These are phyloP conservation scores for Termitomyces sp. DNA, from an alignment of 768 basidiomycete genomes.

Conservation along the genomic window DNA sequence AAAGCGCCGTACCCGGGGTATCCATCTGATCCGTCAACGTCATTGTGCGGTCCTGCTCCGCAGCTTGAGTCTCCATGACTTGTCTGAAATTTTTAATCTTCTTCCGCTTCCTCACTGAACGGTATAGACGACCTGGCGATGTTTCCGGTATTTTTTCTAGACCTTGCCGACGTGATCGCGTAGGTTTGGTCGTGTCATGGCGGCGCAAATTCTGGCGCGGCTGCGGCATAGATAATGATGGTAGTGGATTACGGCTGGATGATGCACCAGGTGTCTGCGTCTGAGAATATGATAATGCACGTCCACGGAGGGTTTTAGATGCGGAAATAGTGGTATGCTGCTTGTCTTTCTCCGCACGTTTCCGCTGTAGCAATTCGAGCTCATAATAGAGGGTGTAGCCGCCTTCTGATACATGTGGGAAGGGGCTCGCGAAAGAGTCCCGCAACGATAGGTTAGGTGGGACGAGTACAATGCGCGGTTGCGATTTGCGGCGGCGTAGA, in stretches of 20 bases:
- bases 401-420: constrained; percentile 33
- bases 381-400: constrained; percentile 38
- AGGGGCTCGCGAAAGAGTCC: constrained; percentile 30
- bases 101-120: constrained; percentile 7
- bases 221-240: constrained; percentile 18
- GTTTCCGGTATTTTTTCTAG: not conserved
- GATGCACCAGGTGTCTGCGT: constrained; percentile 10
- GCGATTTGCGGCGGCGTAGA: constrained; percentile 15
- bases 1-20: not conserved
- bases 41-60: not conserved
- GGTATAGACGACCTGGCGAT: not conserved
- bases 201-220: not conserved
- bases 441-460: constrained; percentile 33
- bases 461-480: constrained; percentile 8
- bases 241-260: constrained; percentile 13
- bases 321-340: not conserved
- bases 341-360: constrained; percentile 7
- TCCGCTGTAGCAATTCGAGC: constrained; percentile 14
- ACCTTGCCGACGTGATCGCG: not conserved
- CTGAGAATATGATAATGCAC: constrained; percentile 9
- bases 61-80: not conserved
- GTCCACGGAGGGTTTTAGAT: constrained; percentile 8
- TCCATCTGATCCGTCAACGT: not conserved
- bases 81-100: not conserved
- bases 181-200: constrained; percentile 1